Conservation (phyloP, 148 eudicot genomes). For the Vaccinium macrocarpon region DNA sequence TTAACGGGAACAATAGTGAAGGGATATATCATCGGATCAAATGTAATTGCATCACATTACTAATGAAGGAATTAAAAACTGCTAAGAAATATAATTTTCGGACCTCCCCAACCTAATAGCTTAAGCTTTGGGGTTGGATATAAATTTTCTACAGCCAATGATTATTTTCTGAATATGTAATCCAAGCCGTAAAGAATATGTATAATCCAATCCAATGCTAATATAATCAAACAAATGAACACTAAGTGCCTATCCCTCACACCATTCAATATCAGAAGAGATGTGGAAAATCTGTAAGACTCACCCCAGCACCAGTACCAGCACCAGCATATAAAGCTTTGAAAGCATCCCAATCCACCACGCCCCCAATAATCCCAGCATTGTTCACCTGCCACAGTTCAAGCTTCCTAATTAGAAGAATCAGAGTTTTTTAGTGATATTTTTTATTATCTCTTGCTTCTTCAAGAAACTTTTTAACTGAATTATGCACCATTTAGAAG, state of each 20-base stretch:
- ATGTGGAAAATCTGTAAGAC: neutral
- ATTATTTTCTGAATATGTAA: neutral
- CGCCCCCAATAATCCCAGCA: neutral
- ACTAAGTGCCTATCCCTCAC: neutral
- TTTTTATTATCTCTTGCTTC: no score
- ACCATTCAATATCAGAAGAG: neutral
- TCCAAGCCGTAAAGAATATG: neutral
- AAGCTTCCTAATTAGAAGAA: no score
- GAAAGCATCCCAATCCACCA: neutral
- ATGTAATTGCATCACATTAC: neutral
- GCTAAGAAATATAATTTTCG: no score
- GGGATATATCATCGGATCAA: neutral
- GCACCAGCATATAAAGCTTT: neutral
- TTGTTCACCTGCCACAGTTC: constrained; percentile 3
- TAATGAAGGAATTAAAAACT: neutral
- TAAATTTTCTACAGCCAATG: no score
- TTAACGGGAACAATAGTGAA: neutral
- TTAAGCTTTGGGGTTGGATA: no score
- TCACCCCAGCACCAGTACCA: no score
- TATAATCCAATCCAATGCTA: neutral
- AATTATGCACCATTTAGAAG: neutral
- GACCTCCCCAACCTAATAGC: no score
- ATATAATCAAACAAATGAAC: neutral
- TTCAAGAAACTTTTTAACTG: neutral
- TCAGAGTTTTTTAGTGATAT: neutral